Evolutionary conservation across 345 rosid species (phyloP).

Genomic region (Firmiana major): DNA sequence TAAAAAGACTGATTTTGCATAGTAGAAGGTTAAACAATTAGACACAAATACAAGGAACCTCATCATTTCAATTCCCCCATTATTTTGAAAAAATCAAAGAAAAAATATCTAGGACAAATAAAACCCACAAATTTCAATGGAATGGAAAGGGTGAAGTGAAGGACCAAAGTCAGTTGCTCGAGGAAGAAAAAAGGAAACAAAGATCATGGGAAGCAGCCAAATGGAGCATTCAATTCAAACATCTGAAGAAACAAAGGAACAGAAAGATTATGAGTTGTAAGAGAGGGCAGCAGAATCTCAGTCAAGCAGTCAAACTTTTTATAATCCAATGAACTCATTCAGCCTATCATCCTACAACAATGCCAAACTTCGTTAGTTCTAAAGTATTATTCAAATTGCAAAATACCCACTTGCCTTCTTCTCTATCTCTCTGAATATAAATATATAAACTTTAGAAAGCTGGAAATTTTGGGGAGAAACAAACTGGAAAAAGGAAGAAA

Average conservation of each 20-base stretch:
- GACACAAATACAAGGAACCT: slow-evolving; percentile 40
- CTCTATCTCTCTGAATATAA: neutral
- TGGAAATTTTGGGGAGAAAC: slow-evolving; percentile 7
- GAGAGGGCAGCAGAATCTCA: slow-evolving; percentile 17
- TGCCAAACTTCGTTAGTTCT: slow-evolving; percentile 15
- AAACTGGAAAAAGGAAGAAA: slow-evolving; percentile 8
- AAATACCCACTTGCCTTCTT: neutral
- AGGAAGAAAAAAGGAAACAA: slow-evolving; percentile 41
- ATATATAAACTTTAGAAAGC: neutral
- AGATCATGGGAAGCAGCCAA: slow-evolving; percentile 42
- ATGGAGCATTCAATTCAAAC: slow-evolving; percentile 31
- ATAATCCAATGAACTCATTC: slow-evolving; percentile 22
- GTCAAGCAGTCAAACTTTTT: slow-evolving; percentile 39
- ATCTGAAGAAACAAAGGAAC: too few relatives aligned
- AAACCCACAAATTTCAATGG: slow-evolving; percentile 47
- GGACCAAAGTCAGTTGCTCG: slow-evolving; percentile 79
- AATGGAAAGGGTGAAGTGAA: slow-evolving; percentile 25
- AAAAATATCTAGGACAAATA: slow-evolving; percentile 38
- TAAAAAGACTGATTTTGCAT: slow-evolving; percentile 44
- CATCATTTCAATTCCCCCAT: slow-evolving; percentile 48
- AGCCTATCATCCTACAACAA: slow-evolving; percentile 13
- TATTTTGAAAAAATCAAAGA: slow-evolving; percentile 27
- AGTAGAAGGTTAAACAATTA: slow-evolving; percentile 12
- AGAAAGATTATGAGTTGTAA: neutral
- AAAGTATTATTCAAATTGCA: neutral